Percentiles rank a stretch among this genome's conserved stretches.
phyloP scores from a whole-genome alignment of 2,329 filamentous ascomycete genomes.

The Leptodontidium sp. region DNA sequence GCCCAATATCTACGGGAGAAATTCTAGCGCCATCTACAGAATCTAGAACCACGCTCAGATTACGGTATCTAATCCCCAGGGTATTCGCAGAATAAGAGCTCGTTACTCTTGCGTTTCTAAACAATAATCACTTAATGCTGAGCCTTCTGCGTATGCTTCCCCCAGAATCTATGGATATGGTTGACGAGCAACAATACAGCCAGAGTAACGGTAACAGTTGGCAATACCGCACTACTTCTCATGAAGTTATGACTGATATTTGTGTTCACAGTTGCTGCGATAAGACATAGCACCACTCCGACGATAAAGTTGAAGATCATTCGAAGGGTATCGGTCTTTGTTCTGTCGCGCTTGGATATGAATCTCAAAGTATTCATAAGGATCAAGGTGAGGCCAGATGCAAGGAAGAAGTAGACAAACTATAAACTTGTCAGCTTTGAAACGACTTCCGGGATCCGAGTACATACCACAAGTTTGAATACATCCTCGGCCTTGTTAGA shows the following conservation, averaged over 20 bases:
- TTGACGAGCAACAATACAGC: conserved; percentile 15
- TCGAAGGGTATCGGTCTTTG: conserved; percentile 14
- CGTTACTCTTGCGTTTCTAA: no score
- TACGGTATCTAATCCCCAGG: no score
- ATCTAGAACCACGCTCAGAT: no score
- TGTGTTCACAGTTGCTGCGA: conserved; percentile 24
- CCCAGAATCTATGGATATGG: no score
- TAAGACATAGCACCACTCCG: neutral
- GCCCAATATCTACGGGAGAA: no score
- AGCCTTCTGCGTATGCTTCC: no score
- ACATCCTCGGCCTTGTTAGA: conserved; percentile 31
- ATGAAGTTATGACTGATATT: conserved; percentile 22
- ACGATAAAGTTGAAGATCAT: conserved; percentile 21
- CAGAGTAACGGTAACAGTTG: conserved; percentile 15
- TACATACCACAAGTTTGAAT: conserved; percentile 35
- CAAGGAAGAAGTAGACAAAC: conserved; percentile 41
- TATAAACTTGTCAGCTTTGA: conserved; percentile 10
- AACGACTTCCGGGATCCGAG: neutral
- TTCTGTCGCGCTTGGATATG: conserved; percentile 25
- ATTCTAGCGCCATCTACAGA: no score
- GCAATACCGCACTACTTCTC: conserved; percentile 28
- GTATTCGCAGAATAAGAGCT: no score
- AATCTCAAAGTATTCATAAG: conserved; percentile 37
- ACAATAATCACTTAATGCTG: no score
- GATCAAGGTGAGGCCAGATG: conserved; percentile 36